Conservation (phyloP, 495 filamentous ascomycete genomes). For the Acidomyces sp. region DNA sequence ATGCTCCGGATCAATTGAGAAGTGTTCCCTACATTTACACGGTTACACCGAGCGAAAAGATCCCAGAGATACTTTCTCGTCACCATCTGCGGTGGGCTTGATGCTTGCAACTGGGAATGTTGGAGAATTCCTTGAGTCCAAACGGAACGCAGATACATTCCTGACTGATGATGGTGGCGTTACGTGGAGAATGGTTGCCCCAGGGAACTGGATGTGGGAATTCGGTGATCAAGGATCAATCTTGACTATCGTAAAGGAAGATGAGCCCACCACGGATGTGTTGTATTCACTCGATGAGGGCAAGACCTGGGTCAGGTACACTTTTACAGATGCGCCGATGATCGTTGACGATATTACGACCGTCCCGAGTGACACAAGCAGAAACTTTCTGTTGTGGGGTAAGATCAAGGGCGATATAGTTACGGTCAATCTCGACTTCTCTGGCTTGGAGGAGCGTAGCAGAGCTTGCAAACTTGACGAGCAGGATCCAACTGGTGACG, state of each 20-base stretch:
- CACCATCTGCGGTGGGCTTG: slow-evolving; percentile 73
- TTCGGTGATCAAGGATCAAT: slow-evolving; percentile 89
- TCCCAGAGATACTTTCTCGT: slow-evolving; percentile 69
- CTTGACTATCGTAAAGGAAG: slow-evolving; percentile 64
- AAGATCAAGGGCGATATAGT: slow-evolving; percentile 38
- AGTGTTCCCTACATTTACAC: slow-evolving; percentile 83
- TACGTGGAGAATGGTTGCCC: slow-evolving; percentile 69
- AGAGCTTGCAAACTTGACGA: slow-evolving; percentile 56
- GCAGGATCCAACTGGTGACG: slow-evolving; percentile 36
- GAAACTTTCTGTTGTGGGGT: slow-evolving; percentile 85
- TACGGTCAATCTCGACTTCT: slow-evolving; percentile 80
- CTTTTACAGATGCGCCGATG: slow-evolving; percentile 59
- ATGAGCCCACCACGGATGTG: slow-evolving; percentile 49
- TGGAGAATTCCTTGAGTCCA: slow-evolving; percentile 47
- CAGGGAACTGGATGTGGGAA: slow-evolving; percentile 81
- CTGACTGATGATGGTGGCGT: slow-evolving; percentile 81
- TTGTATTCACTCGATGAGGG: slow-evolving; percentile 74
- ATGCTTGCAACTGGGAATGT: slow-evolving; percentile 91
- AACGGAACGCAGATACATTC: slow-evolving; percentile 68
- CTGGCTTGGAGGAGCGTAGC: slow-evolving; percentile 49
- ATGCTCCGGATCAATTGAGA: slow-evolving; percentile 46
- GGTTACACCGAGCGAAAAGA: slow-evolving; percentile 83
- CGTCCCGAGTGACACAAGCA: slow-evolving; percentile 73
- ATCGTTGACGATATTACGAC: slow-evolving; percentile 68
- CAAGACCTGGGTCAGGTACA: slow-evolving; percentile 54